phyloP scores from a whole-genome alignment of 257 asterid species.

The Mentha longifolia region DNA sequence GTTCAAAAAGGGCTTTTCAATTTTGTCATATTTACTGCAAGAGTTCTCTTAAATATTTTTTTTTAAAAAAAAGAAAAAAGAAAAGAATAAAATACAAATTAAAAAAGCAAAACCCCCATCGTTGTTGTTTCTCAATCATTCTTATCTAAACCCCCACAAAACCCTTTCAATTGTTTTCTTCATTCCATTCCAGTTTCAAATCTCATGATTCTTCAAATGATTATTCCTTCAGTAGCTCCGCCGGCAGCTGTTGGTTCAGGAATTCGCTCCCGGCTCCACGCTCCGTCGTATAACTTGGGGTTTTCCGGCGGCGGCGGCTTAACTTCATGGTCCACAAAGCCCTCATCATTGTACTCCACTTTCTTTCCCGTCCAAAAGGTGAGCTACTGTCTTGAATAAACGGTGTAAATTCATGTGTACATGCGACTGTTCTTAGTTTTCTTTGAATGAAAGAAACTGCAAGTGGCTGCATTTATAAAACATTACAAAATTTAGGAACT shows the following conservation, averaged over 20 bases:
- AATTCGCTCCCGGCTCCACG: constrained; percentile 17
- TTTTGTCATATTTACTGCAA: neutral
- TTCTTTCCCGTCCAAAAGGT: constrained; percentile 14
- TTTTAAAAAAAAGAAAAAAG: neutral
- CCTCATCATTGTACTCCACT: constrained; percentile 20
- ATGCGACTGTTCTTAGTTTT: neutral
- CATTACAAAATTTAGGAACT: neutral
- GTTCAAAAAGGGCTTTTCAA: neutral
- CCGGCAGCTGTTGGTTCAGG: constrained; percentile 27
- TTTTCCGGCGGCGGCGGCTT: constrained; percentile 12
- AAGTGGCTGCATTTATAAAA: neutral
- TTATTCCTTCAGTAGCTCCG: constrained; percentile 40
- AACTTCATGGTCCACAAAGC: constrained; percentile 28
- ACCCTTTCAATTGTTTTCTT: constrained; percentile 4
- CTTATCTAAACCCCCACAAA: constrained; percentile 24
- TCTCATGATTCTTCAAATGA: constrained; percentile 17
- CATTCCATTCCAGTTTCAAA: too few relatives aligned
- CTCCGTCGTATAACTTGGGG: neutral
- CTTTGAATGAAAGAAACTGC: neutral
- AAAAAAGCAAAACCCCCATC: too few relatives aligned
- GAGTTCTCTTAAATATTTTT: too few relatives aligned
- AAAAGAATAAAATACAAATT: too few relatives aligned
- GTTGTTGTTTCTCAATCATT: neutral
- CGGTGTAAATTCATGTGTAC: neutral
- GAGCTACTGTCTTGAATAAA: neutral